These are phyloP conservation scores for Kluyveromyces dobzhanskii DNA, from an alignment of 805 yeast species.

Conservation along the genomic window DNA sequence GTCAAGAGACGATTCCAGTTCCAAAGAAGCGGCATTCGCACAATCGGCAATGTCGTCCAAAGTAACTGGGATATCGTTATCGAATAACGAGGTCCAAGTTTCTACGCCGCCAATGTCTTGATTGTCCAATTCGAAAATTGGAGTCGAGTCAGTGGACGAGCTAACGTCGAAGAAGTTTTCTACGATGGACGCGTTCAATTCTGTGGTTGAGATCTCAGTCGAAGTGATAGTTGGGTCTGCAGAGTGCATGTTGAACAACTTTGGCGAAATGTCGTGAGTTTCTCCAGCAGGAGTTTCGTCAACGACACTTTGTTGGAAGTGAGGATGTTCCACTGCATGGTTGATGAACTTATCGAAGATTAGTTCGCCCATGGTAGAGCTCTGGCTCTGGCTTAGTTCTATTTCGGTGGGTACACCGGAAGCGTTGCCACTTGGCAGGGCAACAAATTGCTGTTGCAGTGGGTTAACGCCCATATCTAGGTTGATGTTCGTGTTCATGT, in stretches of 20 bases:
- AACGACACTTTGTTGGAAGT: background rate
- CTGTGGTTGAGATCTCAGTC: conserved; percentile 2
- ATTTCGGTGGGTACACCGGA: background rate
- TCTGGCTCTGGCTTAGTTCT: background rate
- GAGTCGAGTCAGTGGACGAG: conserved; percentile 42
- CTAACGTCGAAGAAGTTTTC: conserved; percentile 38
- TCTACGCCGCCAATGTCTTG: conserved; percentile 30
- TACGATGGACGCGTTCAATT: conserved; percentile 55
- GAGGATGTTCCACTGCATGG: conserved; percentile 7
- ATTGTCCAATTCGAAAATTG: conserved; percentile 42
- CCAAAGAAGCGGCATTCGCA: conserved; percentile 13
- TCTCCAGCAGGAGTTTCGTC: background rate
- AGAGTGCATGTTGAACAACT: conserved; percentile 3
- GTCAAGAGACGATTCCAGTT: conserved; percentile 6
- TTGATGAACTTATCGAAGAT: conserved; percentile 21
- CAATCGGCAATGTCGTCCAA: conserved; percentile 28
- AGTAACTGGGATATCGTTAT: conserved; percentile 33
- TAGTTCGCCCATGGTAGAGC: conserved; percentile 15
- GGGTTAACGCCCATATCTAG: background rate
- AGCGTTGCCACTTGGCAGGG: background rate
- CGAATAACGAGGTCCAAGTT: conserved; percentile 60
- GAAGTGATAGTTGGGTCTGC: conserved; percentile 3
- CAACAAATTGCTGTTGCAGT: background rate
- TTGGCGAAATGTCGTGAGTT: background rate
- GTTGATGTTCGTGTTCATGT: conserved; percentile 1